These are phyloP conservation scores for Xanthoconium separans DNA, from an alignment of 1,284 basidiomycete genomes.

Conservation along the genomic window DNA sequence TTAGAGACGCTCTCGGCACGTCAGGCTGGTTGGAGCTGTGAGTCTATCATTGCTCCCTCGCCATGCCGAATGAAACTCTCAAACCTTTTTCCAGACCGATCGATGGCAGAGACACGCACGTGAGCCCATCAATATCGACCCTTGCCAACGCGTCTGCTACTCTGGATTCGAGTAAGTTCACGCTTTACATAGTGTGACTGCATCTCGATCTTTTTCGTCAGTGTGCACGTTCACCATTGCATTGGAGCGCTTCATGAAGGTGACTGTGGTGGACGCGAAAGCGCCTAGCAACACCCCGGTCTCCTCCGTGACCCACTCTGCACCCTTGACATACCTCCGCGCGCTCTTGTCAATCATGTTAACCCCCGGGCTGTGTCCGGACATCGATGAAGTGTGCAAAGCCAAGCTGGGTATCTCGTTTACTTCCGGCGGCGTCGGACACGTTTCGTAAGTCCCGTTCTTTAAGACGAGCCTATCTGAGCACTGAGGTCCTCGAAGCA, in stretches of 20 bases:
- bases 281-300: slow-evolving; percentile 40
- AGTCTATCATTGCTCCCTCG: slow-evolving; percentile 21
- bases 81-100: slow-evolving; percentile 16
- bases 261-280: slow-evolving; percentile 46
- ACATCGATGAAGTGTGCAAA: slow-evolving; percentile 66
- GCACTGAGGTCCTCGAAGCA: slow-evolving; percentile 10
- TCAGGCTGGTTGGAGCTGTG: slow-evolving; percentile 75
- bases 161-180: slow-evolving; percentile 24
- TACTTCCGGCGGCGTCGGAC: slow-evolving; percentile 44
- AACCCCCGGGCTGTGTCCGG: slow-evolving; percentile 51
- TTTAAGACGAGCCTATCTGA: neutral
- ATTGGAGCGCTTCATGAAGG: slow-evolving; percentile 48
- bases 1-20: slow-evolving; percentile 68
- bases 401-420: slow-evolving; percentile 43
- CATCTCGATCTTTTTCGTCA: slow-evolving; percentile 8
- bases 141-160: slow-evolving; percentile 16
- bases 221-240: slow-evolving; percentile 47
- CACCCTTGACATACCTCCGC: slow-evolving; percentile 44
- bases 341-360: slow-evolving; percentile 48
- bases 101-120: slow-evolving; percentile 24
- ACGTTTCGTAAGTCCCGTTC: slow-evolving; percentile 44
- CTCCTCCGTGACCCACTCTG: slow-evolving; percentile 39
- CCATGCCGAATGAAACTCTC: neutral
- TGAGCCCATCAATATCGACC: slow-evolving; percentile 25
- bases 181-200: neutral